Conservation (phyloP, 257 asterid genomes). For the Cinchona pubescens region DNA sequence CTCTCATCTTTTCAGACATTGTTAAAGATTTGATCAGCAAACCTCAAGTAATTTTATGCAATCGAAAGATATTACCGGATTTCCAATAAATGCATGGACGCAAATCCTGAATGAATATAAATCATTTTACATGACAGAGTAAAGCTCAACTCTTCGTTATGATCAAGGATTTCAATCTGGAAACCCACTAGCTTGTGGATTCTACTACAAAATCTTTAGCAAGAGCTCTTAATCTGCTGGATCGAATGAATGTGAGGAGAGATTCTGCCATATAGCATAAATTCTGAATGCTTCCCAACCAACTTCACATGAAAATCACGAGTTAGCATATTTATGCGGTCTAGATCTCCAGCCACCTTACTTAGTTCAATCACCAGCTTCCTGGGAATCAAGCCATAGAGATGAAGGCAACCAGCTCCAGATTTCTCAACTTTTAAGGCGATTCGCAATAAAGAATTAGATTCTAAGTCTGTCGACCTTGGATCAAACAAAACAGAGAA, state of each 20-base stretch:
- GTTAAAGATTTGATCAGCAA: no score
- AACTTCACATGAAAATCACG: conserved; percentile 45
- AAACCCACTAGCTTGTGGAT: neutral
- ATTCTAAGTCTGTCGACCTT: conserved; percentile 41
- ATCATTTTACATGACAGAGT: neutral
- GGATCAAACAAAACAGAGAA: conserved; percentile 65
- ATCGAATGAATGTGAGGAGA: conserved; percentile 51
- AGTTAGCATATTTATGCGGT: conserved; percentile 55
- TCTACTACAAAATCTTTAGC: neutral
- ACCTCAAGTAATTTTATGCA: no score
- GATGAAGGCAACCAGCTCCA: conserved; percentile 32
- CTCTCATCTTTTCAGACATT: no score
- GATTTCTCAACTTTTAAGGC: conserved; percentile 41
- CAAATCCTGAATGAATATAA: neutral
- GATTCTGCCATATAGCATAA: conserved; percentile 51
- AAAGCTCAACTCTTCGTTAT: neutral
- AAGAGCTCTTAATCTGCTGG: conserved; percentile 25
- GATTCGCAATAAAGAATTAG: conserved; percentile 56
- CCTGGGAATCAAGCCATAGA: conserved; percentile 57
- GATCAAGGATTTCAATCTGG: neutral
- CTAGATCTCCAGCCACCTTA: conserved; percentile 55
- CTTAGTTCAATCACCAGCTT: conserved; percentile 61
- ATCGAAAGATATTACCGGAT: neutral
- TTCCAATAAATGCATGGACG: neutral
- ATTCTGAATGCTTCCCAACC: conserved; percentile 58